phyloP scores from a whole-genome alignment of 306 rosid species.

The Ammopiptanthus mongolicus region DNA sequence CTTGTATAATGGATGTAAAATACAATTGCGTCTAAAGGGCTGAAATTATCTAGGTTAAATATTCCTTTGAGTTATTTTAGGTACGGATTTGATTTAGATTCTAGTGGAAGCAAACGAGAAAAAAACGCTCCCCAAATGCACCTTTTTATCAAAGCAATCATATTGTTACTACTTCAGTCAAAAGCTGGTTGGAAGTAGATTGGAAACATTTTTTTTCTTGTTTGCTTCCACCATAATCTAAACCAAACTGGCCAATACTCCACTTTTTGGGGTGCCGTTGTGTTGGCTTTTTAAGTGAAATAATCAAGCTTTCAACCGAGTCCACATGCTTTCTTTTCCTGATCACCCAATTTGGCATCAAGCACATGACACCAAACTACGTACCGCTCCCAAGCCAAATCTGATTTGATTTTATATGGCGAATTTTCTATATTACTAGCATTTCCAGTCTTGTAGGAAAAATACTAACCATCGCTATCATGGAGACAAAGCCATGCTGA shows the following conservation, averaged over 20 bases:
- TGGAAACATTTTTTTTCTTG: too few species aligned
- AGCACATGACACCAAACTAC: not conserved
- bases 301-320: not conserved
- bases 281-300: not conserved
- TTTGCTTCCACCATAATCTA: too few species aligned
- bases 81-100: too few species aligned
- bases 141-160: too few species aligned
- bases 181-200: too few species aligned
- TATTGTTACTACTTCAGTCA: too few species aligned
- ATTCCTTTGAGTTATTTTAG: not conserved
- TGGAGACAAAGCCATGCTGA: not conserved
- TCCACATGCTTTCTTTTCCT: not conserved
- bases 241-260: not conserved
- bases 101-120: too few species aligned
- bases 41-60: not conserved
- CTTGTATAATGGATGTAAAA: not conserved
- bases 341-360: constrained; percentile 2
- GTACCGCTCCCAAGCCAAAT: not conserved
- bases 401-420: not conserved
- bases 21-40: not conserved
- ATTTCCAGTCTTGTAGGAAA: not conserved
- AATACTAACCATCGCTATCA: not conserved
- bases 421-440: not conserved
- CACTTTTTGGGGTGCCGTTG: not conserved
- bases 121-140: too few species aligned